Evolutionary conservation across 495 filamentous ascomycete species (phyloP).

Genomic region (Amorphotheca resinae): DNA sequence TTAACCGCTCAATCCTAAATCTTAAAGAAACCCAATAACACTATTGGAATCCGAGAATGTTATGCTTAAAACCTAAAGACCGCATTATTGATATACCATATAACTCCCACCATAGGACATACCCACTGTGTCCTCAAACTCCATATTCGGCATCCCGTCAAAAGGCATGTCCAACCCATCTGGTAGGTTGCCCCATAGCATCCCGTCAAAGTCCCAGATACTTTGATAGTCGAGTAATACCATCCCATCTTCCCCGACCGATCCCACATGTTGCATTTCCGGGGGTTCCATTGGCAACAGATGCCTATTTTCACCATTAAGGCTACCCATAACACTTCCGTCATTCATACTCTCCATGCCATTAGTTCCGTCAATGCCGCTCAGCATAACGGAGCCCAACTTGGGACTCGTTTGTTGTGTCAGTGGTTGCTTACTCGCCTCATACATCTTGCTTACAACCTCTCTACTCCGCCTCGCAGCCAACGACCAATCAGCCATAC

Average conservation of each 20-base stretch:
- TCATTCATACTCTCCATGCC: conserved; percentile 3
- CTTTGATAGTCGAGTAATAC: conserved; percentile 41
- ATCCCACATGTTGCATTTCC: conserved; percentile 21
- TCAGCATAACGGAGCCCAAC: conserved; percentile 4
- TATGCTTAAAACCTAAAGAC: too few species aligned
- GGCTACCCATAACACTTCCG: conserved; percentile 3
- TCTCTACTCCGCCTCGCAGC: conserved; percentile 57
- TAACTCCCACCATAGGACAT: conserved; percentile 9
- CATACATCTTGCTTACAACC: conserved; percentile 56
- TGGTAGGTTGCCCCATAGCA: conserved; percentile 20
- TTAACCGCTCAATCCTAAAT: too few species aligned
- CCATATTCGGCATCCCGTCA: conserved; percentile 17
- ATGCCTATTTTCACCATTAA: conserved; percentile 14
- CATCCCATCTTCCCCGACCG: conserved; percentile 38
- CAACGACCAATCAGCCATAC: conserved; percentile 57
- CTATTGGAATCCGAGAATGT: too few species aligned
- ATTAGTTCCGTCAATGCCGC: neutral
- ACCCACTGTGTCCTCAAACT: conserved; percentile 14
- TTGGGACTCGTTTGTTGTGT: conserved; percentile 14
- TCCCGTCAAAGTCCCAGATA: conserved; percentile 42
- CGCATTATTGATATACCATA: conserved; percentile 16
- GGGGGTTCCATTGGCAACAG: neutral
- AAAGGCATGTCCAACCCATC: conserved; percentile 22
- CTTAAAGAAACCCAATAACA: too few species aligned
- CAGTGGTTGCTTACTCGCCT: conserved; percentile 32